These are phyloP conservation scores for Trichoderma semiorbis DNA, from an alignment of 2,329 filamentous ascomycete species.

Conservation along the genomic window DNA sequence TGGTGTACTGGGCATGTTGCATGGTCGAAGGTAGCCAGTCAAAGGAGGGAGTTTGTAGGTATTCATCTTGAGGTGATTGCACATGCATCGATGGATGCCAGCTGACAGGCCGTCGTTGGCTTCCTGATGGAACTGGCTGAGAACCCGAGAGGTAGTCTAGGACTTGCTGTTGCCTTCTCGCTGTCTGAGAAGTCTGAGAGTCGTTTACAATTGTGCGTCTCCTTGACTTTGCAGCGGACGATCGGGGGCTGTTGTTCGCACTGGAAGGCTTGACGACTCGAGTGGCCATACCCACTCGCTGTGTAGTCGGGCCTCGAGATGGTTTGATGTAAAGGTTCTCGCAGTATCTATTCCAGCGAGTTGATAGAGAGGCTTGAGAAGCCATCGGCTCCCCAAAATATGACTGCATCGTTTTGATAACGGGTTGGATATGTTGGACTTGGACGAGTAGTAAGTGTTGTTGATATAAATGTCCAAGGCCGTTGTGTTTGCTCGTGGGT, in stretches of 20 bases:
- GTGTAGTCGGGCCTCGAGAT: slow-evolving; percentile 49
- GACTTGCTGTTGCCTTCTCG: slow-evolving; percentile 45
- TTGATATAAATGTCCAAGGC: not conserved
- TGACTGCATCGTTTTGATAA: slow-evolving; percentile 33
- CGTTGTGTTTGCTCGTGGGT: not conserved
- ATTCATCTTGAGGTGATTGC: slow-evolving; percentile 36
- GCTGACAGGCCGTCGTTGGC: slow-evolving; percentile 60
- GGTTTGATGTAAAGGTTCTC: slow-evolving; percentile 48
- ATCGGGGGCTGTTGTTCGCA: slow-evolving; percentile 65
- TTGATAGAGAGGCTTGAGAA: slow-evolving; percentile 24
- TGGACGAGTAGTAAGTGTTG: not conserved
- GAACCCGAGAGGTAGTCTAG: slow-evolving; percentile 34
- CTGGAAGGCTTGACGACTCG: slow-evolving; percentile 64
- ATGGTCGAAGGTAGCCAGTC: slow-evolving; percentile 36
- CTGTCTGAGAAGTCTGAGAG: slow-evolving; percentile 32
- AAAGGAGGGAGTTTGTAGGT: slow-evolving; percentile 39
- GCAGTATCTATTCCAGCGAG: slow-evolving; percentile 40
- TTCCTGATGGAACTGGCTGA: slow-evolving; percentile 15
- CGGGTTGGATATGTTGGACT: not conserved
- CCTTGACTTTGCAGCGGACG: slow-evolving; percentile 45
- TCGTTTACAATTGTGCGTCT: slow-evolving; percentile 58
- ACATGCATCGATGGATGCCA: slow-evolving; percentile 68
- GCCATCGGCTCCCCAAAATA: slow-evolving; percentile 27
- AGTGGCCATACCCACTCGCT: slow-evolving; percentile 50
- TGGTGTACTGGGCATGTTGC: slow-evolving; percentile 41